Base-by-base conservation (phyloP, 2,329 filamentous ascomycete species). In the Stemphylium vesicarium region DNA sequence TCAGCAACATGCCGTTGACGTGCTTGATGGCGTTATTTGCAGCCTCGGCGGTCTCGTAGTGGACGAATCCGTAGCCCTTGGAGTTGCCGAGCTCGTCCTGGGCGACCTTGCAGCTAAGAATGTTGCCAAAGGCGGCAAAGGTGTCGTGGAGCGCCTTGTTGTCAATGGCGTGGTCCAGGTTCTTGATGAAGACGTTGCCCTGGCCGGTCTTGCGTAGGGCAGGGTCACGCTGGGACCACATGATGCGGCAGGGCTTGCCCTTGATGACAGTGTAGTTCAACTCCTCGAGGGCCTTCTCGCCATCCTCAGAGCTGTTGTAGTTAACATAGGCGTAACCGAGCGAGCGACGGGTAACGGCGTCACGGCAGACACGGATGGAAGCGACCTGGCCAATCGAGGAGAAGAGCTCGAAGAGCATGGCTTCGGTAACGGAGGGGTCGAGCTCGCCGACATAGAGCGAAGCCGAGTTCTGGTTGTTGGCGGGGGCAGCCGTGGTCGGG, bases 131-230 rank as follows among this genome's bases (percentile, higher is more conserved):
- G 71, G 95, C 94, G 69, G 94, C 78, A 77, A 99, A 99, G 73
- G 95, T 99, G 80, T 99, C 95, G 83, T 99, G 95, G 54, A 99
- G 90, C 77, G 95, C 95, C 87, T 99, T 99, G 89, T 99, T 99
- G 83, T 99, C 95, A 73, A 99, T 99, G 71, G 95, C 95, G 68
- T 89, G 89, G 79, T 99, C 95, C 66, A 99, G 85, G 84, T 99
- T 99, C 89, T 99, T 99, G 87, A 99, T 99, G 86, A 99, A 99
- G 72, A 99, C 94, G 77, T 99, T 99, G 78, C 95, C 95, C 82
- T 97, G 92, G 66, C 95, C 95, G 69, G 92, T 99, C 89, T 99
- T 99, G 84, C 95, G 95, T 72, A 99, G 88, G 77, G 94, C 94
- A 66, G 95, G 95, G 80, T 99, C 95, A 79, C 95, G 95, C 86